Conservation (phyloP, 345 rosid species). For the Erysimum cheiranthoides region DNA sequence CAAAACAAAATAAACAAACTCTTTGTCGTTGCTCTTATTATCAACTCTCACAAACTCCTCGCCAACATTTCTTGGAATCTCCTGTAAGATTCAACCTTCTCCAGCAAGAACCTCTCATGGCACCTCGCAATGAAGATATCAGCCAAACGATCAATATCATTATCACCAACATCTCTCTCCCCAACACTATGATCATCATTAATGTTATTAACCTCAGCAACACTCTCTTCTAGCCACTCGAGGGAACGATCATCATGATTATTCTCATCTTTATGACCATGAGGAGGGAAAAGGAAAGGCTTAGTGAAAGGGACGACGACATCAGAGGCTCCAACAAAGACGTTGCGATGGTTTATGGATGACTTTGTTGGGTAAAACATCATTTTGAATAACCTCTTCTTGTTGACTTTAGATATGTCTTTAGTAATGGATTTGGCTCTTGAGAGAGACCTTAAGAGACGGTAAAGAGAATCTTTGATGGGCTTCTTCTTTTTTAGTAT, state of each 20-base stretch:
- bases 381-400: constrained; percentile 21
- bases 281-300: constrained; percentile 33
- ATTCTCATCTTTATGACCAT: constrained; percentile 35
- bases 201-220: background rate
- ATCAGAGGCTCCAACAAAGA: constrained; percentile 66
- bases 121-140: constrained; percentile 77
- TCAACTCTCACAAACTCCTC: constrained; percentile 61
- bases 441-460: constrained; percentile 57
- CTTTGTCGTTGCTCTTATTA: background rate
- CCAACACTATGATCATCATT: constrained; percentile 4
- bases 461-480: constrained; percentile 48
- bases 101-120: constrained; percentile 82
- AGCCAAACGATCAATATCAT: constrained; percentile 77
- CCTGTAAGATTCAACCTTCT: constrained; percentile 87
- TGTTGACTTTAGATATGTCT: constrained; percentile 50
- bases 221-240: constrained; percentile 64
- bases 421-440: constrained; percentile 60
- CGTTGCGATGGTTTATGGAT: constrained; percentile 49
- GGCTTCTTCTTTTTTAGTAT: background rate
- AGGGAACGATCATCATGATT: constrained; percentile 49
- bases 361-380: constrained; percentile 48
- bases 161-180: background rate
- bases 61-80: constrained; percentile 68
- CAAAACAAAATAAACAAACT: background rate
- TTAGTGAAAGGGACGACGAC: constrained; percentile 56